These are phyloP conservation scores for Waltergamsia citrina DNA, from an alignment of 2,329 filamentous ascomycete species.

Conservation along the genomic window DNA sequence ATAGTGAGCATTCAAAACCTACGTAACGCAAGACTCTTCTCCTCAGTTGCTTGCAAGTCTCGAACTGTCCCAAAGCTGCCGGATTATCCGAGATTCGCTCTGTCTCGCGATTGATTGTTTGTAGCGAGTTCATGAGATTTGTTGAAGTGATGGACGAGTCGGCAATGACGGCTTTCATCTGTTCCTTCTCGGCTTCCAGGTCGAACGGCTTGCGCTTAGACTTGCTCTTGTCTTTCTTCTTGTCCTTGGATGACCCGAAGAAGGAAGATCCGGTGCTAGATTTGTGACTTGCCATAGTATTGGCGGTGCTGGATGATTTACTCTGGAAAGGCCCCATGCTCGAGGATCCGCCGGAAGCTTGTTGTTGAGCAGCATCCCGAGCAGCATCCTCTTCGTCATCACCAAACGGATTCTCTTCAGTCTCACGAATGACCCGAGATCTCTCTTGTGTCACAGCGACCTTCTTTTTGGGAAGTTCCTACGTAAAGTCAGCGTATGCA, in stretches of 20 bases:
- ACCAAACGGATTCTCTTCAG: constrained; percentile 63
- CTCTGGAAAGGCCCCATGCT: constrained; percentile 9
- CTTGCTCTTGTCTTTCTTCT: constrained; percentile 39
- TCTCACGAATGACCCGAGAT: constrained; percentile 77
- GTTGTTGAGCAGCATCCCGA: constrained; percentile 17
- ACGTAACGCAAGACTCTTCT: constrained; percentile 79
- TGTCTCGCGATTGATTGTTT: constrained; percentile 81
- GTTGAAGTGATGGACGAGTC: constrained; percentile 85
- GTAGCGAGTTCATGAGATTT: constrained; percentile 78
- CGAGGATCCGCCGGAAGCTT: constrained; percentile 12
- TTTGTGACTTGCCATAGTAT: constrained; percentile 4
- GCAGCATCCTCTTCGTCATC: constrained; percentile 53
- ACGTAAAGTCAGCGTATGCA: background rate
- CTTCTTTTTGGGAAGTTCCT: constrained; percentile 58
- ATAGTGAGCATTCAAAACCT: no score
- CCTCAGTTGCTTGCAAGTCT: constrained; percentile 76
- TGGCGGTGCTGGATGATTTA: constrained; percentile 6
- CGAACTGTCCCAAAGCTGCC: constrained; percentile 67
- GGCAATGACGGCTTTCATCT: constrained; percentile 82
- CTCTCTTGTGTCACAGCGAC: constrained; percentile 66
- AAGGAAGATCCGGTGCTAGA: constrained; percentile 5
- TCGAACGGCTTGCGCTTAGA: constrained; percentile 61
- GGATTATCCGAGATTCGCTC: constrained; percentile 82
- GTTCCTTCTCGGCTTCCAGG: constrained; percentile 76
- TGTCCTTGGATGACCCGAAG: constrained; percentile 27